phyloP scores from a whole-genome alignment of 148 eudicot genomes.

The Agrostemma githago region DNA sequence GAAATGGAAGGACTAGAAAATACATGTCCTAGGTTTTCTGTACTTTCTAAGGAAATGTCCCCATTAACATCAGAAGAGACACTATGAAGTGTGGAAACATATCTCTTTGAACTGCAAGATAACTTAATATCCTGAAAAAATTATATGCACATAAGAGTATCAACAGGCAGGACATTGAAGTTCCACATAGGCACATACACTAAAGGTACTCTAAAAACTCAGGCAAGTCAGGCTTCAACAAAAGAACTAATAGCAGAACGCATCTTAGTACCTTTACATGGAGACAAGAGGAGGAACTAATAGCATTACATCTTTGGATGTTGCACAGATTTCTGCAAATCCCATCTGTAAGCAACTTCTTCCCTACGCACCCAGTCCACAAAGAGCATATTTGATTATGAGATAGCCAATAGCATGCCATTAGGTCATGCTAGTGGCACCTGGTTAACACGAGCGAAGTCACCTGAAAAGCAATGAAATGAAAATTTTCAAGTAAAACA shows the following conservation, averaged over 20 bases:
- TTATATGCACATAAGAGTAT: constrained; percentile 5
- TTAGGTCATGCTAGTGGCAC: constrained; percentile 21
- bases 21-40: constrained; percentile 22
- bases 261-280: constrained; percentile 38
- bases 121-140: constrained; percentile 45
- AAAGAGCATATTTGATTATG: constrained; percentile 23
- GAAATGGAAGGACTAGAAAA: constrained; percentile 29
- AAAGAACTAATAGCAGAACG: neutral
- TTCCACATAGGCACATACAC: constrained; percentile 1
- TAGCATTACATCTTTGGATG: constrained; percentile 15
- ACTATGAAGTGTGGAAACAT: constrained; percentile 17
- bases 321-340: constrained; percentile 24
- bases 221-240: neutral
- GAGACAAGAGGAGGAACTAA: constrained; percentile 20
- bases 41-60: constrained; percentile 32
- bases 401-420: constrained; percentile 26
- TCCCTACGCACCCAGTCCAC: constrained; percentile 26
- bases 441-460: neutral
- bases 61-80: constrained; percentile 30
- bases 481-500: neutral
- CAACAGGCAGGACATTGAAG: neutral
- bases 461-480: neutral
- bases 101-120: constrained; percentile 25
- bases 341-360: constrained; percentile 28
- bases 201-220: neutral